Conservation (phyloP, 441 rosid species). For the Cnidoscolus chayamansa region DNA sequence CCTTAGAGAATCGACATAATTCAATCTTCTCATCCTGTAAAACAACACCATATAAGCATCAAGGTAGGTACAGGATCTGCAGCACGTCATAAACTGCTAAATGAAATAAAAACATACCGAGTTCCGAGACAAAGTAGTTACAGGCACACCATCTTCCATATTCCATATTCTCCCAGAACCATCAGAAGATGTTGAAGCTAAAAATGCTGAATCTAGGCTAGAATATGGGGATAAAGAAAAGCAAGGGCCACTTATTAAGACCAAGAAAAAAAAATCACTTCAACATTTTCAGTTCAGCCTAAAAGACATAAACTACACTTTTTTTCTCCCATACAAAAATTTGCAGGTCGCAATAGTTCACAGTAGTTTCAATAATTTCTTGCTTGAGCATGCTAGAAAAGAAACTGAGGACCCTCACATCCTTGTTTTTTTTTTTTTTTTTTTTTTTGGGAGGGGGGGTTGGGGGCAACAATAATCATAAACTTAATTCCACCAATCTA, state of each 20-base stretch:
- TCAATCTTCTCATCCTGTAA: slow-evolving; percentile 80
- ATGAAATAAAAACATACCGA: slow-evolving; percentile 41
- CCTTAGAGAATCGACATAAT: slow-evolving; percentile 83
- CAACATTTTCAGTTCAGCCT: background rate
- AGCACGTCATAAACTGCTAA: slow-evolving; percentile 3
- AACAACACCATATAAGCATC: slow-evolving; percentile 12
- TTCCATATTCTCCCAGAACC: slow-evolving; percentile 99
- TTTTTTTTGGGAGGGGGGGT: no score
- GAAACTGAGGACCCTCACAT: background rate
- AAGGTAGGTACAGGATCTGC: slow-evolving; percentile 15
- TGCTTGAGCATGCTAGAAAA: background rate
- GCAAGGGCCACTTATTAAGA: slow-evolving; percentile 10
- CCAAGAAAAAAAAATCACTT: background rate
- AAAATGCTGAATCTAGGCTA: slow-evolving; percentile 89
- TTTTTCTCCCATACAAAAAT: background rate
- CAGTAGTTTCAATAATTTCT: background rate
- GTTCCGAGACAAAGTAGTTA: slow-evolving; percentile 66
- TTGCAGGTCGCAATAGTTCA: background rate
- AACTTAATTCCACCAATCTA: no score
- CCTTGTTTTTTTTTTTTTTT: no score
- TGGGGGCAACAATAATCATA: no score
- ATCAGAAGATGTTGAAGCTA: slow-evolving; percentile 86
- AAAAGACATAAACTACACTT: background rate
- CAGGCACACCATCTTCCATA: slow-evolving; percentile 72
- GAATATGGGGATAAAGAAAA: slow-evolving; percentile 23